Evolutionary conservation across 2,329 filamentous ascomycete genomes (phyloP).

Genomic region (Nigrograna mackinnonii): DNA sequence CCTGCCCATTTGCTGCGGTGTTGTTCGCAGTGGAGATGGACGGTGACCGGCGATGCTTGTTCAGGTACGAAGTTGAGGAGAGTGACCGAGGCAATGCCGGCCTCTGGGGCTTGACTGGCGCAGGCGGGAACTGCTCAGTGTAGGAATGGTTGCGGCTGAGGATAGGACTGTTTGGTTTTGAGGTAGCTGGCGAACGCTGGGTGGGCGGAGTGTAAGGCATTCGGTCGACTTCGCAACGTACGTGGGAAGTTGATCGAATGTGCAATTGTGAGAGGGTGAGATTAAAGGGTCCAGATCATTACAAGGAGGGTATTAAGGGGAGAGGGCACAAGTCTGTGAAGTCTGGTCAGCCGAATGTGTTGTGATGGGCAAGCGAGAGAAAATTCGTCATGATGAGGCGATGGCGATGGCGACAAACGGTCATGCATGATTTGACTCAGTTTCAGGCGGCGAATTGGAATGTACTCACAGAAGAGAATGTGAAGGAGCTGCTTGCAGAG

Average conservation of each 20-base stretch:
- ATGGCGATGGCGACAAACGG: conserved; percentile 5
- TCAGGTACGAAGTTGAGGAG: conserved; percentile 64
- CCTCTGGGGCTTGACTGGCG: conserved; percentile 38
- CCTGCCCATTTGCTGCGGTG: conserved; percentile 27
- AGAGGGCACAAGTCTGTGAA: background rate
- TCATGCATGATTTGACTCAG: background rate
- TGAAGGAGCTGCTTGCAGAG: conserved; percentile 4
- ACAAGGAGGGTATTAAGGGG: conserved; percentile 39
- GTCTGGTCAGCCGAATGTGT: conserved; percentile 1
- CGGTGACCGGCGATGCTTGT: conserved; percentile 63
- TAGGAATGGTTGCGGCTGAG: conserved; percentile 57
- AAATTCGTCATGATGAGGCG: background rate
- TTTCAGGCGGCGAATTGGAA: background rate
- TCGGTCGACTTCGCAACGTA: conserved; percentile 46
- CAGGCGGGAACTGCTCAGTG: conserved; percentile 42
- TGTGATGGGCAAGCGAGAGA: background rate
- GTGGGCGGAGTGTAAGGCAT: conserved; percentile 91
- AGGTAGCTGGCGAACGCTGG: conserved; percentile 63
- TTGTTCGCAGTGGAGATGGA: conserved; percentile 45
- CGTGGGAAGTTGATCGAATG: conserved; percentile 34
- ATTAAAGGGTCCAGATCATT: conserved; percentile 47
- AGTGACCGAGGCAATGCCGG: conserved; percentile 58
- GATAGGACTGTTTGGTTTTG: conserved; percentile 55
- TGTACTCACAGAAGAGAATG: conserved; percentile 11
- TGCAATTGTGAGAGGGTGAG: conserved; percentile 25